Conservation (phyloP, 345 rosid genomes). For the Gossypium herbaceum region DNA sequence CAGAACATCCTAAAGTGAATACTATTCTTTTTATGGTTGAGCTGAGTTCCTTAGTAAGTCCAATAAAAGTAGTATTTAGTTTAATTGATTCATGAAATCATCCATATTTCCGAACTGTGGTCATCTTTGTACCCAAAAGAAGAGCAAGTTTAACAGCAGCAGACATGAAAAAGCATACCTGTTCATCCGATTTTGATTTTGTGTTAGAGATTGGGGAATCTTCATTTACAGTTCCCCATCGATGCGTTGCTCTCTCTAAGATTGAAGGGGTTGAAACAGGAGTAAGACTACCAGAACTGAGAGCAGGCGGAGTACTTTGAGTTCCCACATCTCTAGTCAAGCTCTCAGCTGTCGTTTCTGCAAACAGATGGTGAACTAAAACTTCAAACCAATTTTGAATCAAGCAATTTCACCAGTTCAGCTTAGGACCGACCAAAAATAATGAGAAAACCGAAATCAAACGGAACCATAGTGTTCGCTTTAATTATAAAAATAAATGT, state of each 20-base stretch:
- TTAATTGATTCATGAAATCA: not conserved
- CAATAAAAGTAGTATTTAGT: not conserved
- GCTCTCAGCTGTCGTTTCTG: conserved; percentile 52
- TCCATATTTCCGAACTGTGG: not conserved
- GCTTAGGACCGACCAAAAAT: not conserved
- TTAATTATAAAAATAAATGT: too few relatives aligned
- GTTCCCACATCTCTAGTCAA: conserved; percentile 75
- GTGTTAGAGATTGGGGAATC: conserved; percentile 44
- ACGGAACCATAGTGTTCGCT: not conserved
- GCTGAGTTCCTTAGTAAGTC: not conserved
- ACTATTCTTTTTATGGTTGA: not conserved
- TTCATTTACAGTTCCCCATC: conserved; percentile 41
- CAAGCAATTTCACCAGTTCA: not conserved
- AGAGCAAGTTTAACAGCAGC: not conserved
- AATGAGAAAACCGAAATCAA: not conserved
- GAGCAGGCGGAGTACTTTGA: conserved; percentile 66
- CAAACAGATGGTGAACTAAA: not conserved
- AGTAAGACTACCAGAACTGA: conserved; percentile 58
- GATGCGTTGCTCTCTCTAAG: conserved; percentile 40
- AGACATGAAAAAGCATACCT: conserved; percentile 34
- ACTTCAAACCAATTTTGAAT: not conserved
- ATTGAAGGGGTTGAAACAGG: conserved; percentile 75
- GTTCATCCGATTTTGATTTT: conserved; percentile 35
- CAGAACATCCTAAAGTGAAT: too few relatives aligned
- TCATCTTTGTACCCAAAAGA: not conserved